phyloP scores from a whole-genome alignment of 495 filamentous ascomycete species.

The Penicillium atrosanguineum region DNA sequence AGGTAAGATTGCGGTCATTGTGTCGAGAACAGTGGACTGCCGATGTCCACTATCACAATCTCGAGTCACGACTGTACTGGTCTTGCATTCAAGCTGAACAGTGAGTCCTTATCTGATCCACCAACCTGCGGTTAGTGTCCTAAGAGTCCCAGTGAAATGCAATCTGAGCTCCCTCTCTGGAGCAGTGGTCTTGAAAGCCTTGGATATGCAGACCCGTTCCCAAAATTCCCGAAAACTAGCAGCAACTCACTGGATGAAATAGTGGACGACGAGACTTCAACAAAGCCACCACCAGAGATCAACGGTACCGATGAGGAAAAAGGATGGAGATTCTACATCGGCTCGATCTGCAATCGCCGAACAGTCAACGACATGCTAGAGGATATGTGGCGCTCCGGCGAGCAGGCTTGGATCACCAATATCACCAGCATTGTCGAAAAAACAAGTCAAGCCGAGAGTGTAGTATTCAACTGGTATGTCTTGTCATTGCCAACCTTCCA shows the following conservation, averaged over 20 bases:
- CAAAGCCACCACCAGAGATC: constrained; percentile 3
- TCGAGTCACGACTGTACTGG: constrained; percentile 29
- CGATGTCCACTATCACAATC: constrained; percentile 24
- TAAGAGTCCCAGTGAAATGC: constrained; percentile 21
- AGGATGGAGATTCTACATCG: constrained; percentile 29
- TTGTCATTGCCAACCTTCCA: background rate
- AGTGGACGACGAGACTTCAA: constrained; percentile 4
- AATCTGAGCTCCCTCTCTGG: constrained; percentile 28
- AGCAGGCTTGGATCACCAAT: constrained; percentile 21
- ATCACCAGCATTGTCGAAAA: constrained; percentile 12
- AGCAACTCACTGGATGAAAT: constrained; percentile 13
- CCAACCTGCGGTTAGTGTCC: background rate
- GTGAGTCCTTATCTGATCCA: constrained; percentile 6
- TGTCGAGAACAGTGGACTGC: constrained; percentile 26
- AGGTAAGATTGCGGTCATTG: constrained; percentile 24
- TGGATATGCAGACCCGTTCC: constrained; percentile 21
- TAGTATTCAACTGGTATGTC: constrained; percentile 19
- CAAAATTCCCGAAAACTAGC: constrained; percentile 12
- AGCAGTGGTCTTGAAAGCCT: constrained; percentile 24
- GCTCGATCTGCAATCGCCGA: constrained; percentile 25
- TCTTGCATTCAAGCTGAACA: constrained; percentile 30
- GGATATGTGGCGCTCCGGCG: constrained; percentile 26
- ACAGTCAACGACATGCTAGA: constrained; percentile 26
- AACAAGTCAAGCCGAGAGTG: constrained; percentile 15
- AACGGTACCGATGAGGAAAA: constrained; percentile 20